phyloP scores from a whole-genome alignment of 1,284 basidiomycete species.

The Clitocybe nebularis region DNA sequence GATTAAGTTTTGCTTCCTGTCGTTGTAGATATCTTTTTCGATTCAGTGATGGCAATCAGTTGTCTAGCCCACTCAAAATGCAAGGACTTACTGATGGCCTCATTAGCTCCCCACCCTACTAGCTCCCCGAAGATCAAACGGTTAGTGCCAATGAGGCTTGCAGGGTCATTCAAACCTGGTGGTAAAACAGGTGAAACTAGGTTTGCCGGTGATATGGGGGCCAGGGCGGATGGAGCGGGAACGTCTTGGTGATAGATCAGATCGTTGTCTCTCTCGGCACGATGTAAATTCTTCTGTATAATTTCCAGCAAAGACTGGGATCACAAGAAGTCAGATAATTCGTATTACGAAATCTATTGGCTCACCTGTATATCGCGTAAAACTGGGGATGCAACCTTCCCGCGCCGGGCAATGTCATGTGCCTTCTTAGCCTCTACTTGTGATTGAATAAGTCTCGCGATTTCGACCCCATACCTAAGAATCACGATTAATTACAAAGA shows the following conservation, averaged over 20 bases:
- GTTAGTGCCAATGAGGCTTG: constrained; percentile 40
- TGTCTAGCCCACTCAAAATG: neutral
- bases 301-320: constrained; percentile 60
- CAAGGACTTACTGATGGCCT: constrained; percentile 74
- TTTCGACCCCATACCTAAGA: constrained; percentile 78
- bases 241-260: constrained; percentile 92
- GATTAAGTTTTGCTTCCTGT: constrained; percentile 75
- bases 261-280: constrained; percentile 91
- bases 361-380: constrained; percentile 74
- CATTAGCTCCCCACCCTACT: constrained; percentile 83
- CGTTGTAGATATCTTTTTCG: constrained; percentile 77
- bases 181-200: constrained; percentile 70
- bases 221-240: constrained; percentile 69
- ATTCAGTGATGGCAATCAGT: constrained; percentile 1
- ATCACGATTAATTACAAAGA: constrained; percentile 6
- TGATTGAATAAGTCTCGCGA: constrained; percentile 72
- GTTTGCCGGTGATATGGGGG: constrained; percentile 60
- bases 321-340: constrained; percentile 5
- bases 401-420: constrained; percentile 65
- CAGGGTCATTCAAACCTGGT: constrained; percentile 61
- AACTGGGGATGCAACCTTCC: constrained; percentile 58
- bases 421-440: constrained; percentile 70
- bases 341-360: constrained; percentile 1
- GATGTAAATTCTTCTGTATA: constrained; percentile 64
- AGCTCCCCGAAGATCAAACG: constrained; percentile 75